These are phyloP conservation scores for Cercospora brassicicola DNA, from an alignment of 2,329 filamentous ascomycete species.

Conservation along the genomic window DNA sequence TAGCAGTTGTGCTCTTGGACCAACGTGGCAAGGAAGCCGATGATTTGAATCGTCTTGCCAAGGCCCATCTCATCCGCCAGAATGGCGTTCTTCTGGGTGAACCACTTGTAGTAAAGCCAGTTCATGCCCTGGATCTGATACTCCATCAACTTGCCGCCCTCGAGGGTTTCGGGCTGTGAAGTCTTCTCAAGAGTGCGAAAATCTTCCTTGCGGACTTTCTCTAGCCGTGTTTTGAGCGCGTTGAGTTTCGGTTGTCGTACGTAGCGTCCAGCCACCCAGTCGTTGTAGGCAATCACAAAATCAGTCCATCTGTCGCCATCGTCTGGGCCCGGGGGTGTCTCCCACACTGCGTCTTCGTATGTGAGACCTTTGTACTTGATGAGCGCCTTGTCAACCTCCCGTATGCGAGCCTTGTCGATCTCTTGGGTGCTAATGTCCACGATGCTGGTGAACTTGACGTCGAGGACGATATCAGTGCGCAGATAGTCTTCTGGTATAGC, in stretches of 20 bases:
- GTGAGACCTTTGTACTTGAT: conserved; percentile 91
- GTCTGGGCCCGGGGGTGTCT: conserved; percentile 67
- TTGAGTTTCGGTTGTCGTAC: conserved; percentile 59
- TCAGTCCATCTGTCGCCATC: conserved; percentile 72
- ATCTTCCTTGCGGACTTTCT: conserved; percentile 68
- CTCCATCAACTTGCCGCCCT: conserved; percentile 80
- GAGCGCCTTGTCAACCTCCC: conserved; percentile 69
- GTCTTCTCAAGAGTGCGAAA: conserved; percentile 64
- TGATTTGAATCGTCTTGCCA: conserved; percentile 93
- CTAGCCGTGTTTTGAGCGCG: conserved; percentile 66
- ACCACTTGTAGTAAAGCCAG: conserved; percentile 92
- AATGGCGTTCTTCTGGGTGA: conserved; percentile 78
- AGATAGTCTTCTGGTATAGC: conserved; percentile 87
- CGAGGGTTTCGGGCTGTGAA: conserved; percentile 70
- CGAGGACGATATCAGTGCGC: conserved; percentile 83
- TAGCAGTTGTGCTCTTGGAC: conserved; percentile 66
- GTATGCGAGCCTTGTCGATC: conserved; percentile 69
- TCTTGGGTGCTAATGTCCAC: conserved; percentile 62
- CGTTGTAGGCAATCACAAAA: conserved; percentile 79
- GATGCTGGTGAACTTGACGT: conserved; percentile 67
- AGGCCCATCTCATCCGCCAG: conserved; percentile 98
- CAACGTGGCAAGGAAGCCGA: conserved; percentile 75
- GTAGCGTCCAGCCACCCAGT: conserved; percentile 79
- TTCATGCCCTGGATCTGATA: conserved; percentile 94
- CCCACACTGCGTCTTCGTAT: conserved; percentile 92